Evolutionary conservation across 2,329 filamentous ascomycete genomes (phyloP).

Genomic region (Apiospora saccharicola): DNA sequence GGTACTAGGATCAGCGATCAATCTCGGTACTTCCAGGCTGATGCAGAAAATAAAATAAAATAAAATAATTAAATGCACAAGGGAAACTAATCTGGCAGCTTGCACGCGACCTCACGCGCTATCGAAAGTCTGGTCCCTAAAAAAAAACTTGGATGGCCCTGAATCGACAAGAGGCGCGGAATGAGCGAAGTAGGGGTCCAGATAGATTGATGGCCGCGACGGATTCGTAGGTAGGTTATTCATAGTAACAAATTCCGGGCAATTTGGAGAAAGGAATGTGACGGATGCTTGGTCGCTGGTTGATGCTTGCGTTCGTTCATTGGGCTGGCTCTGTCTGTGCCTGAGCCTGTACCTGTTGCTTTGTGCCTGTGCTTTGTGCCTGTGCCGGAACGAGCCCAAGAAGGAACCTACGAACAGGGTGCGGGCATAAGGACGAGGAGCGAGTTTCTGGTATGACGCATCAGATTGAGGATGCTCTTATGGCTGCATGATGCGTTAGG

Average conservation of each 20-base stretch:
- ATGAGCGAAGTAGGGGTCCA: constrained; percentile 14
- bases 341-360: no score
- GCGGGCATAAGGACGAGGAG: neutral
- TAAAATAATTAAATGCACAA: neutral
- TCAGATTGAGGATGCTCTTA: constrained; percentile 1
- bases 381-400: neutral
- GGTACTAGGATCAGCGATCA: constrained; percentile 9
- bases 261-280: constrained; percentile 12
- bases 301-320: constrained; percentile 1
- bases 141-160: neutral
- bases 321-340: neutral
- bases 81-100: constrained; percentile 17
- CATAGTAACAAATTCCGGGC: constrained; percentile 19
- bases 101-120: constrained; percentile 10
- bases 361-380: neutral
- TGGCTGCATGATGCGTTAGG: constrained; percentile 15
- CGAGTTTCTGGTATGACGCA: constrained; percentile 6
- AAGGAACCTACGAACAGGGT: neutral
- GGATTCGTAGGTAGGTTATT: constrained; percentile 17
- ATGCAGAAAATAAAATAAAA: neutral
- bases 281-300: constrained; percentile 4
- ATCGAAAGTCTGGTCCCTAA: neutral
- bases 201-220: neutral
- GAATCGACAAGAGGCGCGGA: neutral
- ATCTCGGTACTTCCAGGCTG: neutral